Evolutionary conservation across 495 filamentous ascomycete species (phyloP).

Genomic region (Amphirosellinia nigrospora): DNA sequence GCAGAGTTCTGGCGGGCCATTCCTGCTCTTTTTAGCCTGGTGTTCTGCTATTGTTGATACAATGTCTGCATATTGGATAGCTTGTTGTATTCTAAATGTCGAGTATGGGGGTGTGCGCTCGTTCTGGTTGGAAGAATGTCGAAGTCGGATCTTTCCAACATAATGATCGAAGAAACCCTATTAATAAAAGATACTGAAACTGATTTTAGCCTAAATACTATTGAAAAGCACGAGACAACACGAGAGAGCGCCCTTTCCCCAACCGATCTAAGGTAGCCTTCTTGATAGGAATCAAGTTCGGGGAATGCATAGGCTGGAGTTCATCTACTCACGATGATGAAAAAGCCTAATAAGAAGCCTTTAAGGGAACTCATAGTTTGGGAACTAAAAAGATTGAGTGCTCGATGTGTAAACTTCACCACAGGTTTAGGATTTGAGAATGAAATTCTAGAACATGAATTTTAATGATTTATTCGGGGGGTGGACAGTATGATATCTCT

Average conservation of each 20-base stretch:
- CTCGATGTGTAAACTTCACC: background rate
- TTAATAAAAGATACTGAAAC: conserved; percentile 28
- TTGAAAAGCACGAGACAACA: background rate
- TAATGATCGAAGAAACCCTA: conserved; percentile 29
- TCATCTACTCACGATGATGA: conserved; percentile 28
- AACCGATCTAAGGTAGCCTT: background rate
- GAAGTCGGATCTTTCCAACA: conserved; percentile 40
- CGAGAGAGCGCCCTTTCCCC: background rate
- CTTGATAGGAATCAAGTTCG: background rate
- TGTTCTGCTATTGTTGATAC: background rate
- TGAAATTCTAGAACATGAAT: no score
- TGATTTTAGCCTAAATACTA: background rate
- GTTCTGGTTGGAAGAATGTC: conserved; percentile 33
- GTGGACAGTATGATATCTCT: no score
- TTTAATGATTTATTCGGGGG: no score
- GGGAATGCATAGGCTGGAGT: background rate
- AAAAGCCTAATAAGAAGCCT: conserved; percentile 38
- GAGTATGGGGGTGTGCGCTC: conserved; percentile 35
- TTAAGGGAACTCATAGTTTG: conserved; percentile 34
- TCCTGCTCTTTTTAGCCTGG: background rate
- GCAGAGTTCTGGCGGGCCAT: conserved; percentile 32
- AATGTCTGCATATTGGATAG: conserved; percentile 29
- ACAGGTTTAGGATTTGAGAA: background rate
- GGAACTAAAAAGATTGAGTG: background rate
- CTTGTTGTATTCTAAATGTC: conserved; percentile 33